Evolutionary conservation across 2,329 filamentous ascomycete genomes (phyloP).

Genomic region (Zasmidium angulare): DNA sequence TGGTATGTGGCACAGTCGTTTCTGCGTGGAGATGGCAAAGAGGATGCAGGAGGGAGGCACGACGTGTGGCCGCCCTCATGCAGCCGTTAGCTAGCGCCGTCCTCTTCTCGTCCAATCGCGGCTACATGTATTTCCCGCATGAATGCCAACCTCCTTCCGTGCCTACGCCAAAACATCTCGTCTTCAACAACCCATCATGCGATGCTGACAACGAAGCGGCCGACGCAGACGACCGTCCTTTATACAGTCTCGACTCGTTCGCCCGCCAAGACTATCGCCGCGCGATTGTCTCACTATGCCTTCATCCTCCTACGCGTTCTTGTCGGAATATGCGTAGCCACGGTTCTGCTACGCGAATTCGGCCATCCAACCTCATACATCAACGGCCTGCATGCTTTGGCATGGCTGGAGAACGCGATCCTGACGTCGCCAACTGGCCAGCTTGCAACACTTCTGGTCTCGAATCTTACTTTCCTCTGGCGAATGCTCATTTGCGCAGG

Average conservation of each 20-base stretch:
- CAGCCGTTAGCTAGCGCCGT: no score
- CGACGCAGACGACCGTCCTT: conserved; percentile 79
- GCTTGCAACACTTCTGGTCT: conserved; percentile 28
- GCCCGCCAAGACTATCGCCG: conserved; percentile 45
- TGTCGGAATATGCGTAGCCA: conserved; percentile 43
- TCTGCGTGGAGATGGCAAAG: no score
- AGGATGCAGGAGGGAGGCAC: no score
- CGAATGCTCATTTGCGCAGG: conserved; percentile 38
- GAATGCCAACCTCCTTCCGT: neutral
- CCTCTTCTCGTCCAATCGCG: no score
- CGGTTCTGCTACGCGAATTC: conserved; percentile 29
- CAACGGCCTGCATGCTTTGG: neutral
- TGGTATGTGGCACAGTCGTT: no score
- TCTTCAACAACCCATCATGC: neutral
- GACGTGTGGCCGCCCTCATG: no score
- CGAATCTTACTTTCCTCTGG: conserved; percentile 43
- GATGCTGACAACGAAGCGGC: conserved; percentile 37
- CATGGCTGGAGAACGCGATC: neutral
- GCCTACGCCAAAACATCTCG: neutral
- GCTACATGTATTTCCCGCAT: no score
- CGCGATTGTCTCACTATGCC: conserved; percentile 38
- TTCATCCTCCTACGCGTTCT: conserved; percentile 47
- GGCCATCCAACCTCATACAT: conserved; percentile 1
- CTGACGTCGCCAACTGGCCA: conserved; percentile 10
- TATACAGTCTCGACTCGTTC: conserved; percentile 87